Conservation (phyloP, 1,139 yeast genomes). For the Tardiomyces depauwii region DNA sequence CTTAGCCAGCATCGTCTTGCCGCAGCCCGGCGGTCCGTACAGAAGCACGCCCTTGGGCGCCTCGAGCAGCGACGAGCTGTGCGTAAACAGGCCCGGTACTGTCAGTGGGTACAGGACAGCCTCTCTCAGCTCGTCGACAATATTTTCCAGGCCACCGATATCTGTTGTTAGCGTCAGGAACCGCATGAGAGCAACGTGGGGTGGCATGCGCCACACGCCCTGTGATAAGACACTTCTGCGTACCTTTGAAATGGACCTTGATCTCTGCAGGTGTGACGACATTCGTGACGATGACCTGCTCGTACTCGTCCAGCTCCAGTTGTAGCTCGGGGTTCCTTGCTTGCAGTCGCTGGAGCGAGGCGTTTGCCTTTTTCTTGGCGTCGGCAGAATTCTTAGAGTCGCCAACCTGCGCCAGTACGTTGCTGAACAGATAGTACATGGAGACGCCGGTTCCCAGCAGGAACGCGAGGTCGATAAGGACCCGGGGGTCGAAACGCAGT, state of each 20-base stretch:
- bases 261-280: conserved; percentile 82
- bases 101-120: conserved; percentile 84
- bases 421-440: conserved; percentile 57
- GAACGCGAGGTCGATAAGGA: conserved; percentile 51
- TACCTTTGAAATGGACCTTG: conserved; percentile 44
- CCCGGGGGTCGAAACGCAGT: conserved; percentile 17
- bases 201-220: too few relatives aligned
- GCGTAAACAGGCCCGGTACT: conserved; percentile 52
- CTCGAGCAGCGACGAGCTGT: conserved; percentile 55
- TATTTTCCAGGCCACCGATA: conserved; percentile 78
- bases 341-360: conserved; percentile 49
- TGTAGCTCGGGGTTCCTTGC: conserved; percentile 49
- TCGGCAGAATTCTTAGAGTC: conserved; percentile 27
- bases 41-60: conserved; percentile 93
- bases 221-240: neutral
- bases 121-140: conserved; percentile 77
- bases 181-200: neutral
- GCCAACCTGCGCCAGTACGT: conserved; percentile 26
- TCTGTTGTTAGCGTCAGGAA: conserved; percentile 28
- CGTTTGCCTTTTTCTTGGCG: conserved; percentile 53
- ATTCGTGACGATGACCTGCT: conserved; percentile 60
- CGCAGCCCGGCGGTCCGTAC: conserved; percentile 98
- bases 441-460: conserved; percentile 78
- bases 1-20: conserved; percentile 94
- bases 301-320: conserved; percentile 61